A percentile compares a stretch with the other conserved stretches of the same genome.
Evolutionary conservation across 306 rosid species (phyloP).

Genomic region (Prinsepia uniflora): DNA sequence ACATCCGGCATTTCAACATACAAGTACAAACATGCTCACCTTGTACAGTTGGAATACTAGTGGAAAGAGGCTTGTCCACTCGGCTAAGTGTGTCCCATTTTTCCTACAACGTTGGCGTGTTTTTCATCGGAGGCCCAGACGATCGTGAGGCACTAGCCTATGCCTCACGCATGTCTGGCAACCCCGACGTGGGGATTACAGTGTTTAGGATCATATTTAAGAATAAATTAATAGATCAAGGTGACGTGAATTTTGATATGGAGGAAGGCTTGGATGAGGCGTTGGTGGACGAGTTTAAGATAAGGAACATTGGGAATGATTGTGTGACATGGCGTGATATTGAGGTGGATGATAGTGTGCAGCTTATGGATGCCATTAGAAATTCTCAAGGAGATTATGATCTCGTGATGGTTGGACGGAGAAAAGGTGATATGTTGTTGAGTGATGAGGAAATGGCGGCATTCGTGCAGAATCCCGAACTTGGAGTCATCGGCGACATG

Average conservation of each 20-base stretch:
- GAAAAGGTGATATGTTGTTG: slow-evolving; percentile 7
- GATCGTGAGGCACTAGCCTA: slow-evolving; percentile 58
- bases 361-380: slow-evolving; percentile 26
- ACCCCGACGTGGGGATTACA: slow-evolving; percentile 16
- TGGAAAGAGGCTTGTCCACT: slow-evolving; percentile 34
- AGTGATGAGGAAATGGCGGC: slow-evolving; percentile 40
- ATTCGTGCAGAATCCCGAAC: slow-evolving; percentile 42
- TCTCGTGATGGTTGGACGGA: slow-evolving; percentile 45
- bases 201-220: slow-evolving; percentile 26
- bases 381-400: slow-evolving; percentile 22
- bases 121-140: slow-evolving; percentile 56
- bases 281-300: slow-evolving; percentile 44
- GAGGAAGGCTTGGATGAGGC: slow-evolving; percentile 30
- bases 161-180: slow-evolving; percentile 40
- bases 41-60: slow-evolving; percentile 59
- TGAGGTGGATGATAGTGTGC: slow-evolving; percentile 30
- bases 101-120: slow-evolving; percentile 29
- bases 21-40: slow-evolving; percentile 30
- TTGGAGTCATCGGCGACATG: slow-evolving; percentile 54
- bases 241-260: neutral
- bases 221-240: neutral
- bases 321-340: slow-evolving; percentile 25
- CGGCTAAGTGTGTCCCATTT: neutral
- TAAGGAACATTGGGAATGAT: slow-evolving; percentile 18
- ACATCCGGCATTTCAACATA: slow-evolving; percentile 35